phyloP scores from a whole-genome alignment of 768 basidiomycete genomes.

The Mycena belliarum region DNA sequence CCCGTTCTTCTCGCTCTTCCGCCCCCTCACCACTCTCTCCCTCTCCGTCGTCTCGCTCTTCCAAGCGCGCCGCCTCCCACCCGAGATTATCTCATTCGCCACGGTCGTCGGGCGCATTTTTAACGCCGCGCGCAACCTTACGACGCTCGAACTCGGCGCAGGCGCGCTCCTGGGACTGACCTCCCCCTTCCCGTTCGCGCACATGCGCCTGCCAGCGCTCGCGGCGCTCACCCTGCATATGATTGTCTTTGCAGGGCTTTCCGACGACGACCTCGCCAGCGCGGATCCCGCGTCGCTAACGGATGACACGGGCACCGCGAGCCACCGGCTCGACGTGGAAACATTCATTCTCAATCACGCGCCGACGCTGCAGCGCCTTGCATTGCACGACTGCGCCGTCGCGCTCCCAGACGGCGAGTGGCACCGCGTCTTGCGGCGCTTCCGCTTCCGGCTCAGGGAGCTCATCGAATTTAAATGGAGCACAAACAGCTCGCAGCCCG shows the following conservation, averaged over 20 bases:
- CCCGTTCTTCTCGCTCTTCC: conserved; percentile 4
- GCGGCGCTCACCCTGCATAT: not conserved
- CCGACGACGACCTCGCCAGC: not conserved
- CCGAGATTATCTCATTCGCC: not conserved
- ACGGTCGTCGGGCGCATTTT: not conserved
- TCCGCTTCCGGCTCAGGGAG: not conserved
- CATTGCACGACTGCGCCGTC: conserved; percentile 1
- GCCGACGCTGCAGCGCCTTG: not conserved
- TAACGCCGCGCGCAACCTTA: not conserved
- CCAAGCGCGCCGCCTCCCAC: not conserved
- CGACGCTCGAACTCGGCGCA: conserved; percentile 7
- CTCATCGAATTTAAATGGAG: conserved; percentile 10
- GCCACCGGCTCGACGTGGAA: not conserved
- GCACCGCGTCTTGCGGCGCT: conserved; percentile 3
- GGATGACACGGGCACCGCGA: too few species aligned
- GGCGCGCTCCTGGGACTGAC: not conserved
- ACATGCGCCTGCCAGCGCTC: not conserved
- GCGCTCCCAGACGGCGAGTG: not conserved
- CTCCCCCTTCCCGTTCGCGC: not conserved
- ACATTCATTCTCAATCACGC: conserved; percentile 4
- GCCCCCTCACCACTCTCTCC: conserved; percentile 4
- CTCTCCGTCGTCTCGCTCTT: not conserved
- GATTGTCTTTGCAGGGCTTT: conserved; percentile 1
- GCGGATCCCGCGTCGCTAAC: too few species aligned
- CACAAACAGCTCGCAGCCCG: not conserved